phyloP scores from a whole-genome alignment of 1,139 yeast species.

The Taphrina betulina region DNA sequence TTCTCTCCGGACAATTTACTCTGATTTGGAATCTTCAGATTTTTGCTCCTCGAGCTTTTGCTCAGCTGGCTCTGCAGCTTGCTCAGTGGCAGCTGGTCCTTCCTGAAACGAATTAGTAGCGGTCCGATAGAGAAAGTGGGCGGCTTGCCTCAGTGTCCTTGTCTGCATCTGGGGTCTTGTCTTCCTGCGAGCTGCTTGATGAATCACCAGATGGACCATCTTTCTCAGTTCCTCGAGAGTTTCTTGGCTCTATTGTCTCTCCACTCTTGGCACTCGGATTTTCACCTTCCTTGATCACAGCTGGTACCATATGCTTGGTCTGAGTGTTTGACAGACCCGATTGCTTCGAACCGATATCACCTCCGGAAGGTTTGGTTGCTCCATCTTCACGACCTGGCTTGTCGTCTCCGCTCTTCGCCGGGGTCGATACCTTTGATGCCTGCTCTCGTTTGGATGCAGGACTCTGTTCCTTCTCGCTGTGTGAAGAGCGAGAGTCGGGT shows the following conservation, averaged over 20 bases:
- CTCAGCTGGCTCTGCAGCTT: too few relatives aligned
- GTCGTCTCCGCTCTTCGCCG: conserved; percentile 14
- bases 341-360: conserved; percentile 31
- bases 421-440: conserved; percentile 2
- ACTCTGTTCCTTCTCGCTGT: conserved; percentile 10
- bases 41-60: too few relatives aligned
- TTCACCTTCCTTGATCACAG: conserved; percentile 22
- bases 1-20: too few relatives aligned
- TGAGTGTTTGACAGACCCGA: conserved; percentile 26
- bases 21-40: too few relatives aligned
- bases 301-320: conserved; percentile 29
- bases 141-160: neutral
- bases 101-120: too few relatives aligned
- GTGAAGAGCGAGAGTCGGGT: conserved; percentile 22
- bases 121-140: too few relatives aligned
- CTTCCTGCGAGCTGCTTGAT: neutral
- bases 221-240: conserved; percentile 23
- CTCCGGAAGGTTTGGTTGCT: conserved; percentile 6
- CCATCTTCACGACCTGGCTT: conserved; percentile 21
- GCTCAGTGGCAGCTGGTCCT: too few relatives aligned
- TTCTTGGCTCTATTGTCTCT: conserved; percentile 22
- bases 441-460: conserved; percentile 13
- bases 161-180: conserved; percentile 9
- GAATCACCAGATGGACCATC: conserved; percentile 12
- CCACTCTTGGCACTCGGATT: conserved; percentile 23